Base-by-base conservation (phyloP, 805 yeast genomes). In the Metschnikowia drakensbergensis region DNA sequence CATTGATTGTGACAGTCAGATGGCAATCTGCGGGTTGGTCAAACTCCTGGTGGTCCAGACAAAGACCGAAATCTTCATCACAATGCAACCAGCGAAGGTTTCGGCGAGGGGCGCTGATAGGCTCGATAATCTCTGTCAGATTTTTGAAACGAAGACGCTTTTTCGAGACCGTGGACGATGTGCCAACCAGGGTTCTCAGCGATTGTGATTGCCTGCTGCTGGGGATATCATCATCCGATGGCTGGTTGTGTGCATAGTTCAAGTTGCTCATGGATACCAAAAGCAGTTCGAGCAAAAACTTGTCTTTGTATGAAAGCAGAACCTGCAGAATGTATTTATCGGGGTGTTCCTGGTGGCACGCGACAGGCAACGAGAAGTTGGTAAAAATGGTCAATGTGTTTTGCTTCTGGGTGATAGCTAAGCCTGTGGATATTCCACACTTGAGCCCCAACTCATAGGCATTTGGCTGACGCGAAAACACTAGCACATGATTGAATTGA, bases 51-150 rank as follows among this genome's bases (percentile, higher is more conserved):
- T 56, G 58, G 28, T 50, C 54, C 48, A 46, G 54, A 22, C 58
- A 50, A 11, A 56, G 49, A 4, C 48, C 41, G 28, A 48, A 50
- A 37, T 51, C 51, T 11, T 30, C 29, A 41, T 56, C 59, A 29
- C 58, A 53, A 36, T 51, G 49, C 6, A 56, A 52, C 59, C 59
- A 56, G 33, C 51, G 49, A 4, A 49, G 38, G 11, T 49, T 47
- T 11, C 33, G 39, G 29, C 40, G 46, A 10, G 31, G 13, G 2
- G n/a, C 11, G 17, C 9, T 33, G 9, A 40, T n/a, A 5, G 35
- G 11, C 10, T 30, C 35, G 6, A 6, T 11, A 4, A 26, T 23
- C 17, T 37, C 40, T 3, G 23, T 26, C 8, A 25, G 40, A n/a
- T 27, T n/a, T 22, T 37, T 26, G 11, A 37, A 37, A 3, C 31